A percentile compares a stretch with the other conserved stretches of the same genome.
Conservation (phyloP, 2,329 filamentous ascomycete genomes). For the Xylaria sp. region DNA sequence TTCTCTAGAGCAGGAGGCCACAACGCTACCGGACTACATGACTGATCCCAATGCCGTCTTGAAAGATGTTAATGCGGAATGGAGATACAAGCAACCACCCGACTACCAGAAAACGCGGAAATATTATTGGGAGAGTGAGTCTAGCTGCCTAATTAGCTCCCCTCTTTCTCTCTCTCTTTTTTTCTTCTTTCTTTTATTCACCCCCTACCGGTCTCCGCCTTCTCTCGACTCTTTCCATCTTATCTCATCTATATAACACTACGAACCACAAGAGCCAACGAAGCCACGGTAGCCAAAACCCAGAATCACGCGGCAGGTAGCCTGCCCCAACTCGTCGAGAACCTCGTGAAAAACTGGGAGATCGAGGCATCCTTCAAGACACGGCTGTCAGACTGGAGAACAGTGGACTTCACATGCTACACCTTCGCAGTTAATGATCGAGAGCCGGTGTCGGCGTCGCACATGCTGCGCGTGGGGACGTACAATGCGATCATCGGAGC, state of each 20-base stretch:
- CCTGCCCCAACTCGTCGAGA: conserved; percentile 71
- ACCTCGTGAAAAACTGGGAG: conserved; percentile 79
- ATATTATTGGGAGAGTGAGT: conserved; percentile 67
- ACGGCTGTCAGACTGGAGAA: conserved; percentile 70
- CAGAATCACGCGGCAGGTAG: conserved; percentile 65
- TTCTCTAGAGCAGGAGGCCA: conserved; percentile 3
- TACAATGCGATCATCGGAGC: conserved; percentile 74
- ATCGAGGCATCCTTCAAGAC: conserved; percentile 76
- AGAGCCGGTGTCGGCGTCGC: conserved; percentile 64
- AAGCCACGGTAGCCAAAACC: conserved; percentile 61
- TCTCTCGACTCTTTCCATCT: background rate
- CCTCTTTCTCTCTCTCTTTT: too few species aligned
- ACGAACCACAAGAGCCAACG: conserved; percentile 1
- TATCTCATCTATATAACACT: background rate
- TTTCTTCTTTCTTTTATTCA: too few species aligned
- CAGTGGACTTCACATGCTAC: conserved; percentile 69
- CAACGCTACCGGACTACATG: conserved; percentile 39
- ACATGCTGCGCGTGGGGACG: conserved; percentile 74
- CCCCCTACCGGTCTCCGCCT: background rate
- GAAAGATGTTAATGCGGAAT: conserved; percentile 61
- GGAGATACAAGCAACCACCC: conserved; percentile 69
- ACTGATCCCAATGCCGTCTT: conserved; percentile 40
- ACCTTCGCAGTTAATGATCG: conserved; percentile 72
- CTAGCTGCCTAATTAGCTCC: background rate
- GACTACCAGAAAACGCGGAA: conserved; percentile 73